Conservation (phyloP, 352 stramenopile species). For the Phytophthora quininea region DNA sequence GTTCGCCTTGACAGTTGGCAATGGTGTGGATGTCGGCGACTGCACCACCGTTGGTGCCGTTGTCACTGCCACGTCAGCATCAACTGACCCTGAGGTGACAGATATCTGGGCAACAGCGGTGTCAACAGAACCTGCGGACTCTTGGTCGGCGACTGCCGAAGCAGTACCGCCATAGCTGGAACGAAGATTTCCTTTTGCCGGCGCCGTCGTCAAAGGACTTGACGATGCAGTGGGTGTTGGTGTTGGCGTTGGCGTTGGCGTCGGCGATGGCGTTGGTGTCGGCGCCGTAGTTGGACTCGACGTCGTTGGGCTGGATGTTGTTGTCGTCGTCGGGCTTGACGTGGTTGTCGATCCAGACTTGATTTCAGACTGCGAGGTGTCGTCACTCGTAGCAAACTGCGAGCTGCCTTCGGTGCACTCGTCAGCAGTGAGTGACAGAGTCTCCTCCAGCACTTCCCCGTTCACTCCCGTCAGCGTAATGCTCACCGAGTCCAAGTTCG, state of each 20-base stretch:
- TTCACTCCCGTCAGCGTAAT: too few relatives aligned
- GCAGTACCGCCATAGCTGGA: not conserved
- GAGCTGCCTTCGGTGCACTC: too few relatives aligned
- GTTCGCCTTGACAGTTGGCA: not conserved
- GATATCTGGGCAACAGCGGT: not conserved
- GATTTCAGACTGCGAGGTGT: constrained; percentile 34
- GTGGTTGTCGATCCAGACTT: constrained; percentile 43
- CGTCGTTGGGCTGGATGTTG: constrained; percentile 6
- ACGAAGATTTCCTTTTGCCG: not conserved
- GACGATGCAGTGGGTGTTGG: not conserved
- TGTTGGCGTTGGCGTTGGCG: not conserved
- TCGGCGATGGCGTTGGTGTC: not conserved
- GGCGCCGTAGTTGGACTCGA: not conserved
- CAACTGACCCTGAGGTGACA: not conserved
- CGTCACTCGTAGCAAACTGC: constrained; percentile 5
- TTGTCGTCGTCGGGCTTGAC: constrained; percentile 4
- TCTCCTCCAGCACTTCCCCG: too few relatives aligned
- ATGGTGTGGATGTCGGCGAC: not conserved
- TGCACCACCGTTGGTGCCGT: not conserved
- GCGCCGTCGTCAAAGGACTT: not conserved
- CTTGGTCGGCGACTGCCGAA: not conserved
- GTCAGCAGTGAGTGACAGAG: too few relatives aligned
- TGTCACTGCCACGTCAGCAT: not conserved
- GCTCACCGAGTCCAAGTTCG: too few relatives aligned
- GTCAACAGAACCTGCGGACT: not conserved